Percentiles rank a stretch among this genome's conserved stretches.
phyloP scores from a whole-genome alignment of 352 stramenopile genomes.

The Thalassiosira mediterranea region DNA sequence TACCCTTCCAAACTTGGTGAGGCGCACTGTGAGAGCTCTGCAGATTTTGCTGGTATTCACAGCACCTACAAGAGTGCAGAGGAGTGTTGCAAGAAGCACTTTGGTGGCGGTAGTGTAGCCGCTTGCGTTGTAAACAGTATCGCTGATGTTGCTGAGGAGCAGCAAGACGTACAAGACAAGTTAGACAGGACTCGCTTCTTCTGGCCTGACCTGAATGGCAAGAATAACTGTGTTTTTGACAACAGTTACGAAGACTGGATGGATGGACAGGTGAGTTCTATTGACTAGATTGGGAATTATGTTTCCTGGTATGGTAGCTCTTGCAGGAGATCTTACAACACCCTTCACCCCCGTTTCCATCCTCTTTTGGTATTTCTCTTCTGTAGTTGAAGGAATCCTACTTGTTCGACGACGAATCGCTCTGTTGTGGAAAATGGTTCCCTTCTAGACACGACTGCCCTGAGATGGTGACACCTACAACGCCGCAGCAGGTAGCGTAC shows the following conservation, averaged over 20 bases:
- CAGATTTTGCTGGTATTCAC: slow-evolving; percentile 21
- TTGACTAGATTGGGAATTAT: too few relatives aligned
- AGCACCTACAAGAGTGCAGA: slow-evolving; percentile 12
- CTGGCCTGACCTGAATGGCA: slow-evolving; percentile 19
- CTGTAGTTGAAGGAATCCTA: slow-evolving; percentile 10
- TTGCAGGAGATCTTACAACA: too few relatives aligned
- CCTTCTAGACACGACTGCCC: slow-evolving; percentile 17
- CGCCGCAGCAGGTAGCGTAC: slow-evolving; percentile 15
- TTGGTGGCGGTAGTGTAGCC: background rate
- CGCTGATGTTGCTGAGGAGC: slow-evolving; percentile 2
- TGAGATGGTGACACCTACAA: slow-evolving; percentile 5
- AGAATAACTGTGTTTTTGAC: slow-evolving; percentile 29
- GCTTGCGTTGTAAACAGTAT: slow-evolving; percentile 15
- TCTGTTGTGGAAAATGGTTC: slow-evolving; percentile 17
- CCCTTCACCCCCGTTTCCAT: too few relatives aligned
- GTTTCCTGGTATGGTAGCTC: too few relatives aligned
- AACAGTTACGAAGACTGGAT: slow-evolving; percentile 29
- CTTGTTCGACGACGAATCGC: background rate
- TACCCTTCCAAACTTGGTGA: slow-evolving; percentile 11
- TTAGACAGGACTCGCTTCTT: slow-evolving; percentile 10
- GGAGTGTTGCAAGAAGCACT: slow-evolving; percentile 24
- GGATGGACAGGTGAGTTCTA: slow-evolving; percentile 12
- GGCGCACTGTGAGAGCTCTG: slow-evolving; percentile 18
- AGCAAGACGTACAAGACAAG: background rate
- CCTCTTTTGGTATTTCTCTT: too few relatives aligned